These are phyloP conservation scores for Tolypocladium paradoxum DNA, from an alignment of 2,329 filamentous ascomycete genomes.

Conservation along the genomic window DNA sequence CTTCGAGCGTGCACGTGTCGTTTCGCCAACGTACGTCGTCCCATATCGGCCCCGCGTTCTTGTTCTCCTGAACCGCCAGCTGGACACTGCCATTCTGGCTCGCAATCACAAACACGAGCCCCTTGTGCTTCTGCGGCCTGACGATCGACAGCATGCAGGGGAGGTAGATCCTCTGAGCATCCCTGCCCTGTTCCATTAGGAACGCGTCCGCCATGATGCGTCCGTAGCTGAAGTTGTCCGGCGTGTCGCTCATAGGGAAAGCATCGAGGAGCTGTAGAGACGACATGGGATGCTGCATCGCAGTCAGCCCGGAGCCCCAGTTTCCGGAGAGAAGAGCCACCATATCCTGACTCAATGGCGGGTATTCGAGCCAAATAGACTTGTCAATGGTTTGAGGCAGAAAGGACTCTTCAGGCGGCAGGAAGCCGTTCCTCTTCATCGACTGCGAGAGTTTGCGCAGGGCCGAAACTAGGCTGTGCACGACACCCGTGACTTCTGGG, in stretches of 20 bases:
- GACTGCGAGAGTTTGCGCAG: constrained; percentile 67
- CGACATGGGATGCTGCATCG: constrained; percentile 33
- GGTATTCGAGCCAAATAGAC: constrained; percentile 72
- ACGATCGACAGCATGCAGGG: constrained; percentile 68
- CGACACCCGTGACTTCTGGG: constrained; percentile 39
- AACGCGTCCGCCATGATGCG: constrained; percentile 65
- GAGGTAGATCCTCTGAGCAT: constrained; percentile 57
- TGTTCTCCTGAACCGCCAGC: constrained; percentile 59
- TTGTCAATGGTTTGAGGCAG: constrained; percentile 73
- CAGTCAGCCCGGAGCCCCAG: constrained; percentile 37
- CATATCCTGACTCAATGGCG: constrained; percentile 60
- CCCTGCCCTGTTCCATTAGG: constrained; percentile 61
- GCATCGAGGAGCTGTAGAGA: constrained; percentile 50
- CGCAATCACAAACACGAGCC: constrained; percentile 61
- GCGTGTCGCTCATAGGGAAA: constrained; percentile 67
- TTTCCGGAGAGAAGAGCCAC: constrained; percentile 57
- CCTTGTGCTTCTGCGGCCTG: constrained; percentile 57
- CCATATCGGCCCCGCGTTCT: constrained; percentile 63
- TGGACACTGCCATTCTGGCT: constrained; percentile 74
- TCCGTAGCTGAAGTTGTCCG: constrained; percentile 66
- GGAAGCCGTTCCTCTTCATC: constrained; percentile 73
- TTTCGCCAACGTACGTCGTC: constrained; percentile 72
- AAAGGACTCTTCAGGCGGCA: constrained; percentile 58
- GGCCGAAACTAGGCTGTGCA: constrained; percentile 49
- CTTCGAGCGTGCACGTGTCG: constrained; percentile 51